A percentile compares a stretch with the other conserved stretches of the same genome.
Evolutionary conservation across 2,329 filamentous ascomycete species (phyloP).

Genomic region (Elsinoe necatrix): DNA sequence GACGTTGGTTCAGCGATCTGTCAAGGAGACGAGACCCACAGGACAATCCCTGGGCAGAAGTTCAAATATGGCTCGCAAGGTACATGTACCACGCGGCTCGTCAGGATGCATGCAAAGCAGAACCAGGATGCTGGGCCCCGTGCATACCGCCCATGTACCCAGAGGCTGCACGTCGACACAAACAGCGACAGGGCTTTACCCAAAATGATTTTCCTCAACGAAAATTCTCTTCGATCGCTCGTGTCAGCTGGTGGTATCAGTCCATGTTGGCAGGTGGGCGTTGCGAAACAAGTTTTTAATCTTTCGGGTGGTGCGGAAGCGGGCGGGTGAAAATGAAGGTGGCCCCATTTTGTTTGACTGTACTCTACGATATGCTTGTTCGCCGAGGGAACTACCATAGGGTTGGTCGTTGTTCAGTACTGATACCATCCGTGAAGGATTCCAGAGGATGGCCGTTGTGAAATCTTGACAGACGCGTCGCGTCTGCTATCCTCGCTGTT

Average conservation of each 20-base stretch:
- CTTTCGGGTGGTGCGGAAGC: conserved; percentile 11
- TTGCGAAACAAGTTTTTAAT: conserved; percentile 6
- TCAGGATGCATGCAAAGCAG: conserved; percentile 5
- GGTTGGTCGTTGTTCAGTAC: not conserved
- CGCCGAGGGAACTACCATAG: conserved; percentile 7
- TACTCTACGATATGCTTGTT: not conserved
- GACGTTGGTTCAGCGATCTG: conserved; percentile 9
- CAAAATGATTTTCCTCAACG: conserved; percentile 1
- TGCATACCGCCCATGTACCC: conserved; percentile 4
- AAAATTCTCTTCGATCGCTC: conserved; percentile 4
- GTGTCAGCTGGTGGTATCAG: conserved; percentile 10
- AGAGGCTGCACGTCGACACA: conserved; percentile 8
- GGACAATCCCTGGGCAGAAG: not conserved
- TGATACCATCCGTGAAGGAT: conserved; percentile 7
- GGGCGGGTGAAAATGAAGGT: conserved; percentile 11
- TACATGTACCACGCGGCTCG: not conserved
- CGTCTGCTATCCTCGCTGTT: not conserved
- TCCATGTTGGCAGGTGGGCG: conserved; percentile 4
- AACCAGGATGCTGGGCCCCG: conserved; percentile 7
- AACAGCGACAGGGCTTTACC: not conserved
- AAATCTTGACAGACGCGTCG: conserved; percentile 3
- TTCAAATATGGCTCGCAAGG: not conserved
- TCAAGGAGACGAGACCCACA: conserved; percentile 1
- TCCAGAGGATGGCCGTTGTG: conserved; percentile 9
- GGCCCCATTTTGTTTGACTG: not conserved